Conservation (phyloP, 306 rosid species). For the Lathyrus sativus region DNA sequence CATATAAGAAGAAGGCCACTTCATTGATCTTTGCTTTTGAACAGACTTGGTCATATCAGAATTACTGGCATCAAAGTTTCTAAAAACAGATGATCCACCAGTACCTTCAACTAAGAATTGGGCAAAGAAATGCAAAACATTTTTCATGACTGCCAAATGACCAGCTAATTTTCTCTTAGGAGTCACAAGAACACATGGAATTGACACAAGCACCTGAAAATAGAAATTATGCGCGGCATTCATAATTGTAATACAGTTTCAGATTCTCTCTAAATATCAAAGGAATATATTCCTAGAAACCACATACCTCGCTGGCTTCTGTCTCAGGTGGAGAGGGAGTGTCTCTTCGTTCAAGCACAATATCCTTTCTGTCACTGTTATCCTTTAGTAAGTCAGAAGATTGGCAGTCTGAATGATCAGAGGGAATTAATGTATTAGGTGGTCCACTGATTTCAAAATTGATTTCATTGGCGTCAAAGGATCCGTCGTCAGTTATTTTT, state of each 20-base stretch:
- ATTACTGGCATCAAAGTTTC: conserved; percentile 64
- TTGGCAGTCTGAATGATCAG: conserved; percentile 61
- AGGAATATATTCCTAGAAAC: conserved; percentile 34
- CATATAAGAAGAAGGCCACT: conserved; percentile 67
- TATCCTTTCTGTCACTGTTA: conserved; percentile 59
- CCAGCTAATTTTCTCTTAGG: conserved; percentile 93
- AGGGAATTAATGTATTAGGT: conserved; percentile 46
- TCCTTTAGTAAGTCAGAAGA: conserved; percentile 65
- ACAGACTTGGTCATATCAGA: conserved; percentile 65
- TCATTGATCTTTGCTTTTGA: conserved; percentile 61
- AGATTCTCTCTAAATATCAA: conserved; percentile 20
- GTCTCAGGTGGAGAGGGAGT: conserved; percentile 61
- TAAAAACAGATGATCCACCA: conserved; percentile 89
- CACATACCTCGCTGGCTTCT: conserved; percentile 79
- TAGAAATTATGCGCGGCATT: conserved; percentile 38
- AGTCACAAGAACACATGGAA: conserved; percentile 83
- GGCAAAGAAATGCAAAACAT: conserved; percentile 86
- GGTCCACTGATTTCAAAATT: conserved; percentile 61
- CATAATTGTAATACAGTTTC: conserved; percentile 29
- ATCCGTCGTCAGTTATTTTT: conserved; percentile 84
- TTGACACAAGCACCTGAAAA: conserved; percentile 83
- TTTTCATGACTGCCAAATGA: conserved; percentile 88
- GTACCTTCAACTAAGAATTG: conserved; percentile 92
- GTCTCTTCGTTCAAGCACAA: conserved; percentile 65
- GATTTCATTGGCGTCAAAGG: conserved; percentile 60